phyloP scores from a whole-genome alignment of 345 rosid species.

The Eucalyptus dawsonii region DNA sequence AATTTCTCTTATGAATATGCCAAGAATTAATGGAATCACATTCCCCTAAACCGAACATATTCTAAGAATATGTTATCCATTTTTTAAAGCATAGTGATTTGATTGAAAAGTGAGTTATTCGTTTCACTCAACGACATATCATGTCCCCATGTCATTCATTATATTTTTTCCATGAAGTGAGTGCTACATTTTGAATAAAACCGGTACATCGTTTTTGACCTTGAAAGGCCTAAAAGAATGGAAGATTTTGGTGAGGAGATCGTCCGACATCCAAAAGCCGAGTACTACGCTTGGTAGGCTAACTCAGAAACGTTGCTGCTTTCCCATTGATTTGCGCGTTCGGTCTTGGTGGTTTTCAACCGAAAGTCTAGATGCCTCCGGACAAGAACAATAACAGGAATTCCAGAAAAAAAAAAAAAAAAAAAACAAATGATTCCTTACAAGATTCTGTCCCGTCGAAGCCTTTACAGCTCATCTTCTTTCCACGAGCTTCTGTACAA shows the following conservation, averaged over 20 bases:
- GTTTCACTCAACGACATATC: neutral
- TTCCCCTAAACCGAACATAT: neutral
- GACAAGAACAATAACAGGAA: neutral
- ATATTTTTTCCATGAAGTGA: neutral
- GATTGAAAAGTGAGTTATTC: neutral
- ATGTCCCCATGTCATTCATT: neutral
- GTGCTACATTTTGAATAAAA: neutral
- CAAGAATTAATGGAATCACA: neutral
- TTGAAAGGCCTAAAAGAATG: neutral
- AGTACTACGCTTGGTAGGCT: neutral
- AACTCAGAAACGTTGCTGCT: neutral
- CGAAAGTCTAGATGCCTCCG: neutral
- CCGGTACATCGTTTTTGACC: neutral
- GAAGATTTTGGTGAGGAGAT: neutral
- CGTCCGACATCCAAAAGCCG: neutral
- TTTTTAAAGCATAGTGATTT: neutral
- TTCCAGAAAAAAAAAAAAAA: neutral
- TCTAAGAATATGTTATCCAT: neutral
- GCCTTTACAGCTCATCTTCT: neutral
- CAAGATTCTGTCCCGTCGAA: neutral
- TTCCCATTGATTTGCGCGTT: neutral
- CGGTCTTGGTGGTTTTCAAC: neutral
- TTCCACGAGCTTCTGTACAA: neutral
- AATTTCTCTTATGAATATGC: neutral
- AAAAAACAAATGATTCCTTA: neutral